Percentiles rank a stretch among this genome's conserved stretches.
phyloP scores from a whole-genome alignment of 1,139 yeast genomes.

The Lodderomyces beijingensis region DNA sequence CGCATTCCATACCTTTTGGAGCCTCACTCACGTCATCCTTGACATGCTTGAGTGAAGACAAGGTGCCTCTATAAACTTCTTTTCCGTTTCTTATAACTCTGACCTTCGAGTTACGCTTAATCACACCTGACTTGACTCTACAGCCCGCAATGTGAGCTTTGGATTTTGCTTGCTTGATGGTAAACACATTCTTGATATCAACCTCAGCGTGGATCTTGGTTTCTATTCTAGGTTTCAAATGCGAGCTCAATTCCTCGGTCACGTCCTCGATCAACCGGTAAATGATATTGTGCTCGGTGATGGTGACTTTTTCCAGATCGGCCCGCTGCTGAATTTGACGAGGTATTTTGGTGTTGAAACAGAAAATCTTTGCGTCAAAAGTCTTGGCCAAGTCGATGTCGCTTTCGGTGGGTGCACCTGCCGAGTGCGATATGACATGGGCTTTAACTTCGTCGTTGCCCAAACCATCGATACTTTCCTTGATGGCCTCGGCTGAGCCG shows the following conservation, averaged over 20 bases:
- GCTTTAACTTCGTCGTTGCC: slow-evolving; percentile 85
- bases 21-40: slow-evolving; percentile 79
- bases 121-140: slow-evolving; percentile 66
- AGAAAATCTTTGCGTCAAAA: slow-evolving; percentile 66
- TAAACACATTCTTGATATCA: slow-evolving; percentile 67
- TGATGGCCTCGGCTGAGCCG: slow-evolving; percentile 59
- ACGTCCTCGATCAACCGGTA: slow-evolving; percentile 87
- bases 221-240: slow-evolving; percentile 66
- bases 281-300: slow-evolving; percentile 72
- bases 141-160: slow-evolving; percentile 79
- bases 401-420: slow-evolving; percentile 80
- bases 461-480: slow-evolving; percentile 70
- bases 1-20: slow-evolving; percentile 87
- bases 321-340: slow-evolving; percentile 64
- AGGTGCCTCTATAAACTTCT: slow-evolving; percentile 59
- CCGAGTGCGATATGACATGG: slow-evolving; percentile 65
- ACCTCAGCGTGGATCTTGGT: slow-evolving; percentile 66
- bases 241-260: slow-evolving; percentile 55
- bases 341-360: slow-evolving; percentile 73
- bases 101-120: slow-evolving; percentile 57
- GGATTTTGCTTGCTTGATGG: slow-evolving; percentile 52
- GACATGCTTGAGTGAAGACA: slow-evolving; percentile 74
- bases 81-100: slow-evolving; percentile 58
- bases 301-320: slow-evolving; percentile 50
- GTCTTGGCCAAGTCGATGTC: slow-evolving; percentile 81